Percentiles rank a stretch among this genome's conserved stretches.
Evolutionary conservation across 495 filamentous ascomycete species (phyloP).

Genomic region (Hypoxylon subgilvum): DNA sequence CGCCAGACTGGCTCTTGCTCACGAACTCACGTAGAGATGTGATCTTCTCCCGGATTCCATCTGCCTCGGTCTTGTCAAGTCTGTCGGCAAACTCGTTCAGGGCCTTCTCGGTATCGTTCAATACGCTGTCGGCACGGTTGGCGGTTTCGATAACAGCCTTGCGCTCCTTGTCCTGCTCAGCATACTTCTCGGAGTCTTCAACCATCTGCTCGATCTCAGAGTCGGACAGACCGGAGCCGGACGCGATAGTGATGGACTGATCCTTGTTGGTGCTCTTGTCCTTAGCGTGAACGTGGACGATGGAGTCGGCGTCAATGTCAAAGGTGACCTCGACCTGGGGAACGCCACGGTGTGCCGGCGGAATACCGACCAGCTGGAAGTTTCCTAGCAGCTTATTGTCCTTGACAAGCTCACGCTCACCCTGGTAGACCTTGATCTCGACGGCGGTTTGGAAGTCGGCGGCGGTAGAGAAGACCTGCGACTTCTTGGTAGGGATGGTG

Average conservation of each 20-base stretch:
- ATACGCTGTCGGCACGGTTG: conserved; percentile 94
- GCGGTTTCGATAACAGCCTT: conserved; percentile 91
- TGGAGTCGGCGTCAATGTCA: conserved; percentile 98
- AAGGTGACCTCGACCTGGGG: conserved; percentile 99
- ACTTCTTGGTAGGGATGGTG: conserved; percentile 99
- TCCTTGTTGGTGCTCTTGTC: conserved; percentile 99
- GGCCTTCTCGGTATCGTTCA: conserved; percentile 98
- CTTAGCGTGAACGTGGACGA: conserved; percentile 98
- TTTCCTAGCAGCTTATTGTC: conserved; percentile 99
- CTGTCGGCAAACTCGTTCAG: conserved; percentile 94
- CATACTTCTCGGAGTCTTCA: conserved; percentile 95
- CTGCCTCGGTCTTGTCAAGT: conserved; percentile 95
- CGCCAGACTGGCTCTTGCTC: conserved; percentile 91
- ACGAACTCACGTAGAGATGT: conserved; percentile 84
- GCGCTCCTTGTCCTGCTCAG: conserved; percentile 93
- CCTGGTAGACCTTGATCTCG: conserved; percentile 99
- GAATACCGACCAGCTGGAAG: conserved; percentile 99
- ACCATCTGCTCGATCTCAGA: conserved; percentile 96
- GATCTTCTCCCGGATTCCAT: conserved; percentile 94
- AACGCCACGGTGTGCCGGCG: conserved; percentile 95
- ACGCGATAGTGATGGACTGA: conserved; percentile 98
- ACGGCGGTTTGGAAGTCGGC: conserved; percentile 99
- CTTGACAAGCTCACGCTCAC: conserved; percentile 98
- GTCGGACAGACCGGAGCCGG: conserved; percentile 96
- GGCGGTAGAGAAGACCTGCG: conserved; percentile 96